A percentile compares a stretch with the other conserved stretches of the same genome.
Conservation (phyloP, 2,329 filamentous ascomycete species). For the Dactylellina drechsleri region DNA sequence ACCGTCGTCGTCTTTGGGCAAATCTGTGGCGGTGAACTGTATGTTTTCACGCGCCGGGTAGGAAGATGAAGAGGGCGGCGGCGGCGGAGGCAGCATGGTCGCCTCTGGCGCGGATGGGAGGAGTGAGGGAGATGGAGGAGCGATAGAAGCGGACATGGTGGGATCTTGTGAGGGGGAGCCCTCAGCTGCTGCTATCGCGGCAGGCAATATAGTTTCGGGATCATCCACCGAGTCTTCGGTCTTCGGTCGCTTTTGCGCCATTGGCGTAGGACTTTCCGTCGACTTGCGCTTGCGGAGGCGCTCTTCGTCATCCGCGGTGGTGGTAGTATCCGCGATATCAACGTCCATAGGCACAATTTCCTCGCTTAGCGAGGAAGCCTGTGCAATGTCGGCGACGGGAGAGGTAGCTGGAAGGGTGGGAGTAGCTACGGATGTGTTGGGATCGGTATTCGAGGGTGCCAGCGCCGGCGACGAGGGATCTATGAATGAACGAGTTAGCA, state of each 20-base stretch:
- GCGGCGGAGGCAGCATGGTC: constrained; percentile 11
- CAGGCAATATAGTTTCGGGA: too few relatives aligned
- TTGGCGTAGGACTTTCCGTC: too few relatives aligned
- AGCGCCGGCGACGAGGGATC: constrained; percentile 12
- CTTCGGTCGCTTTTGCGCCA: neutral
- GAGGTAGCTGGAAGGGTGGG: neutral
- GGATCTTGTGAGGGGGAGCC: neutral
- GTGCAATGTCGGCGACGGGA: neutral
- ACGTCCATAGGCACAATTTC: constrained; percentile 6
- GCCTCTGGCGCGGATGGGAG: too few relatives aligned
- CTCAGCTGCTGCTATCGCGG: neutral
- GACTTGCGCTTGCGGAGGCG: too few relatives aligned
- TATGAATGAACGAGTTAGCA: neutral
- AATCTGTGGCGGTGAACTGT: constrained; percentile 40
- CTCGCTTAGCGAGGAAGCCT: neutral
- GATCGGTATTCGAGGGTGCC: neutral
- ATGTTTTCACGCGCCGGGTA: constrained; percentile 28
- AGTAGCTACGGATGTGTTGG: constrained; percentile 3
- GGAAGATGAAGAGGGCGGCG: neutral
- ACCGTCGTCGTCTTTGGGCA: constrained; percentile 44
- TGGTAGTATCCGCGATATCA: neutral
- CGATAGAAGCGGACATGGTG: neutral
- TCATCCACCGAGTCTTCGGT: neutral
- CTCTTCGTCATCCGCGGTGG: too few relatives aligned
- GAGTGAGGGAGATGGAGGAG: constrained; percentile 4